Evolutionary conservation across 805 yeast genomes (phyloP).

Genomic region (Saturnispora halmiae): DNA sequence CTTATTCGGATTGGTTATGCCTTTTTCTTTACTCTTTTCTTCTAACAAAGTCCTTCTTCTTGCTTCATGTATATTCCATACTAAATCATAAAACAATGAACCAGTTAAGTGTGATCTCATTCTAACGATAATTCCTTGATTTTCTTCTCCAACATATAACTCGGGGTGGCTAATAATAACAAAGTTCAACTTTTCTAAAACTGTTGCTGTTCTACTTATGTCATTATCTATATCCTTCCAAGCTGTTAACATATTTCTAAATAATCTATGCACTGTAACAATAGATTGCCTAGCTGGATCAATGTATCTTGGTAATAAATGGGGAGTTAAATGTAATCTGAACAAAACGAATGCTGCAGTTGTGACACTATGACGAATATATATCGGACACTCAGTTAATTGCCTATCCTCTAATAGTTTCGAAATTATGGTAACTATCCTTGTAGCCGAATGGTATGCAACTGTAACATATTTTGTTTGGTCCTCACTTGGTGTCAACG

Average conservation of each 20-base stretch:
- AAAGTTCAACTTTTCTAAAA: slow-evolving; percentile 78
- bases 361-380: slow-evolving; percentile 77
- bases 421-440: slow-evolving; percentile 70
- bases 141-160: slow-evolving; percentile 47
- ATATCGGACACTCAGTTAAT: slow-evolving; percentile 77
- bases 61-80: slow-evolving; percentile 93
- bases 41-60: slow-evolving; percentile 54
- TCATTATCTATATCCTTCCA: slow-evolving; percentile 91
- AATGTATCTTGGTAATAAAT: slow-evolving; percentile 60
- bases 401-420: slow-evolving; percentile 58
- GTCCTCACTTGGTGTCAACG: slow-evolving; percentile 83
- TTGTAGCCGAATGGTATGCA: slow-evolving; percentile 73
- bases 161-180: slow-evolving; percentile 85
- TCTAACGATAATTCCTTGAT: slow-evolving; percentile 68
- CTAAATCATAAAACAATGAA: slow-evolving; percentile 81
- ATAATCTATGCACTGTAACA: slow-evolving; percentile 83
- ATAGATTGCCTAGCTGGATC: slow-evolving; percentile 89
- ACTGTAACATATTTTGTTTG: slow-evolving; percentile 76
- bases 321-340: slow-evolving; percentile 71
- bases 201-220: slow-evolving; percentile 84
- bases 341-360: slow-evolving; percentile 72
- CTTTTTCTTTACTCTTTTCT: slow-evolving; percentile 20
- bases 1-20: neutral
- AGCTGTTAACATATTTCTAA: slow-evolving; percentile 78
- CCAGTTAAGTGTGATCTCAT: slow-evolving; percentile 93